These are phyloP conservation scores for Aureobasidium sp. DNA, from an alignment of 2,329 filamentous ascomycete genomes.

Conservation along the genomic window DNA sequence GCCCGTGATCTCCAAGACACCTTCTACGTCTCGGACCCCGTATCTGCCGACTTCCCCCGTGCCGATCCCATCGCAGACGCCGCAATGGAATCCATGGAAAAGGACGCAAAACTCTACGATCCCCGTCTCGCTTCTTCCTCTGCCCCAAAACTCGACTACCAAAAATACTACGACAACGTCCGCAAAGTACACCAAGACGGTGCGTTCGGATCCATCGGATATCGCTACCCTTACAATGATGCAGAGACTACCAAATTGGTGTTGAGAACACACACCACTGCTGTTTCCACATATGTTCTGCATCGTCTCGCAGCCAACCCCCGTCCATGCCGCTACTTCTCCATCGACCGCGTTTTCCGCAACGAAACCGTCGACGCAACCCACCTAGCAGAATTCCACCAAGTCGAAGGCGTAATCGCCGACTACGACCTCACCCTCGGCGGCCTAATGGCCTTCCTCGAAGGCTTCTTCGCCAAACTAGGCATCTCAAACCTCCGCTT, in stretches of 20 bases:
- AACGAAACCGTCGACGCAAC: constrained; percentile 99
- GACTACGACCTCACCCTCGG: constrained; percentile 95
- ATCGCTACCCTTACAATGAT: constrained; percentile 93
- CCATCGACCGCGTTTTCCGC: constrained; percentile 97
- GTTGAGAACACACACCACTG: constrained; percentile 95
- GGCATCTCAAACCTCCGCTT: constrained; percentile 88
- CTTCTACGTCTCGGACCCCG: constrained; percentile 96
- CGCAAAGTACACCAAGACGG: constrained; percentile 89
- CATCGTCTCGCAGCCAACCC: constrained; percentile 88
- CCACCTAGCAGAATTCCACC: constrained; percentile 98
- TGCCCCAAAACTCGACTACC: constrained; percentile 65
- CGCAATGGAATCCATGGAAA: constrained; percentile 55
- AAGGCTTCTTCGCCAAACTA: constrained; percentile 97
- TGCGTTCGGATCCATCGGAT: constrained; percentile 95
- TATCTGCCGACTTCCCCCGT: constrained; percentile 72
- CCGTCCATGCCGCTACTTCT: constrained; percentile 95
- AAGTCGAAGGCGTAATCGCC: constrained; percentile 98
- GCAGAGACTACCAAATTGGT: constrained; percentile 90
- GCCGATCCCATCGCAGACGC: constrained; percentile 58
- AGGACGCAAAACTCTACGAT: constrained; percentile 50
- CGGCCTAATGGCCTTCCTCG: constrained; percentile 94
- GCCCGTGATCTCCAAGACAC: constrained; percentile 98
- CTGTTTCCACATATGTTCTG: constrained; percentile 90
- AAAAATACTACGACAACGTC: constrained; percentile 90
- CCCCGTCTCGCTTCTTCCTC: constrained; percentile 42